Conservation (phyloP, 768 basidiomycete species). For the Dioszegia aurantiaca region DNA sequence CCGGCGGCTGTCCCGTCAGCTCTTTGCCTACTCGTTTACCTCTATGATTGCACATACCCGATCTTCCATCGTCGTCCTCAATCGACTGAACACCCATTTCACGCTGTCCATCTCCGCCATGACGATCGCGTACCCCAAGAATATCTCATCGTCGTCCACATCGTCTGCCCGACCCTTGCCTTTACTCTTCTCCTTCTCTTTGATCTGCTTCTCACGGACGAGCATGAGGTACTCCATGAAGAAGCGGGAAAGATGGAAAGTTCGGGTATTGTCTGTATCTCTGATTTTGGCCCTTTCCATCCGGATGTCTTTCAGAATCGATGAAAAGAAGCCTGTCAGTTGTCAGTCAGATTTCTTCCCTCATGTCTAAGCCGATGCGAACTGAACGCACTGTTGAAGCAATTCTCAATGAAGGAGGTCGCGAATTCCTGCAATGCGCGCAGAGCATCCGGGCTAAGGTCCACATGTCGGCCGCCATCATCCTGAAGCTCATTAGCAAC, state of each 20-base stretch:
- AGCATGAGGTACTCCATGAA: constrained; percentile 84
- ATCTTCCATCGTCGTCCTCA: constrained; percentile 85
- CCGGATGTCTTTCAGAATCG: constrained; percentile 85
- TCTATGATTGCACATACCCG: constrained; percentile 60
- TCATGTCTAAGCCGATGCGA: no score
- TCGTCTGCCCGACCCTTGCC: constrained; percentile 14
- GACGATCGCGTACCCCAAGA: constrained; percentile 63
- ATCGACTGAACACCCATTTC: constrained; percentile 81
- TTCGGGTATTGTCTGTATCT: constrained; percentile 89
- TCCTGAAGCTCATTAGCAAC: constrained; percentile 27
- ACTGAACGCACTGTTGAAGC: constrained; percentile 75
- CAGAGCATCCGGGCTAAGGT: constrained; percentile 52
- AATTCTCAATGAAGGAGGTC: constrained; percentile 69
- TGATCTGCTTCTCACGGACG: constrained; percentile 52
- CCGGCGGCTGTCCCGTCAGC: constrained; percentile 65
- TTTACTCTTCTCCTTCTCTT: constrained; percentile 20
- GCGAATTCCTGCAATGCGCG: constrained; percentile 64
- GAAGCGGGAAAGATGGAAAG: constrained; percentile 84
- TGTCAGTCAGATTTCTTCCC: constrained; percentile 1
- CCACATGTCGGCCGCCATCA: constrained; percentile 28
- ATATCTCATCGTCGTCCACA: constrained; percentile 13
- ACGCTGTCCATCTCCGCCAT: constrained; percentile 84
- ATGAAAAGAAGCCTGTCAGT: constrained; percentile 71
- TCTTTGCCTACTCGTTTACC: constrained; percentile 11
- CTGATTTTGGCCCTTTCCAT: constrained; percentile 86